A percentile compares a stretch with the other conserved stretches of the same genome.
Evolutionary conservation across 371 early-diverging fungal genomes (phyloP).

Genomic region (Catenaria anguillulae): DNA sequence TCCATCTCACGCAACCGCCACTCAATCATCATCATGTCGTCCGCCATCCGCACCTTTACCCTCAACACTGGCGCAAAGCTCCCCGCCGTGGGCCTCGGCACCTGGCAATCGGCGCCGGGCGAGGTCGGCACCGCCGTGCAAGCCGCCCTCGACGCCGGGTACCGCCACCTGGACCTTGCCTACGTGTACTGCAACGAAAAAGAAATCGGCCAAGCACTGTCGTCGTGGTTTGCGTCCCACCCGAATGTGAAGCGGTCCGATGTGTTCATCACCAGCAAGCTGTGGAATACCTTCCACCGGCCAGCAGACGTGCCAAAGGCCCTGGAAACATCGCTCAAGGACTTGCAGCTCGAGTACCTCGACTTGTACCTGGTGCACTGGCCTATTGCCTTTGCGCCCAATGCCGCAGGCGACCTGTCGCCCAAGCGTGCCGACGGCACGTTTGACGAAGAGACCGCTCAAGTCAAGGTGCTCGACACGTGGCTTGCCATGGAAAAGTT

Average conservation of each 20-base stretch:
- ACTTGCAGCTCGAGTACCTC: slow-evolving; percentile 64
- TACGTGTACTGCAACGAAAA: slow-evolving; percentile 60
- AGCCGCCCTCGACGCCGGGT: slow-evolving; percentile 26
- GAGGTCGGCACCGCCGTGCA: slow-evolving; percentile 42
- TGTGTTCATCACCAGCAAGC: slow-evolving; percentile 76
- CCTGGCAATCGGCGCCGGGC: slow-evolving; percentile 41
- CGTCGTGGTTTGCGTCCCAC: slow-evolving; percentile 17
- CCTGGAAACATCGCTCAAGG: slow-evolving; percentile 45
- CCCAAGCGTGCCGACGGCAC: slow-evolving; percentile 23
- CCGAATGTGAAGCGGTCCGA: slow-evolving; percentile 44
- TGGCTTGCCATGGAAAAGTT: slow-evolving; percentile 65
- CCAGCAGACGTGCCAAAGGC: slow-evolving; percentile 51
- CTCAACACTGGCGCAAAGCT: slow-evolving; percentile 39
- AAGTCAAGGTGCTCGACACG: slow-evolving; percentile 32
- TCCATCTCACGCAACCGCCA: too few species aligned
- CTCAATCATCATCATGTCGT: too few species aligned
- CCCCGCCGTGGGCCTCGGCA: slow-evolving; percentile 37
- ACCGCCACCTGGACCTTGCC: slow-evolving; percentile 23
- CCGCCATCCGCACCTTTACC: not conserved
- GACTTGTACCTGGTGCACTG: slow-evolving; percentile 52
- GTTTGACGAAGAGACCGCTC: slow-evolving; percentile 15
- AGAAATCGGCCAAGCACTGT: slow-evolving; percentile 62
- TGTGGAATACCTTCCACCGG: slow-evolving; percentile 67
- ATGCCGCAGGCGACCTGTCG: slow-evolving; percentile 12
- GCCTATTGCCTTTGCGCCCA: slow-evolving; percentile 21